Percentiles rank a stretch among this genome's conserved stretches.
Conservation (phyloP, 345 rosid genomes). For the Sisymbrium irio region DNA sequence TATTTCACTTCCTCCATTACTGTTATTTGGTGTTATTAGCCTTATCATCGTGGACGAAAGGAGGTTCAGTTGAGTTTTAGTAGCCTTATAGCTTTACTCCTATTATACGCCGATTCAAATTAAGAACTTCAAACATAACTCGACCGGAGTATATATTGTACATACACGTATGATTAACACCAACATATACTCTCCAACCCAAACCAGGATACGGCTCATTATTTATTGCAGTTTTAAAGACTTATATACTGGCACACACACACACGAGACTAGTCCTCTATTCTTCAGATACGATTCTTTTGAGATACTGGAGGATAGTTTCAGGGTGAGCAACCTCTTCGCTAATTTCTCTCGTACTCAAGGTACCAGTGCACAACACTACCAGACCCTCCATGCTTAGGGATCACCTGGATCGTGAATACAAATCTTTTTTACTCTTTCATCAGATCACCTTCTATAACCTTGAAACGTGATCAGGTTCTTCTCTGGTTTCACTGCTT, state of each 20-base stretch:
- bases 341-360: constrained; percentile 35
- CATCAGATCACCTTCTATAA: constrained; percentile 23
- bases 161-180: background rate
- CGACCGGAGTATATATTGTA: background rate
- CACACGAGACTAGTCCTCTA: background rate
- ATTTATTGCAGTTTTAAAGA: background rate
- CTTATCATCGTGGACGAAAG: no score
- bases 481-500: constrained; percentile 1
- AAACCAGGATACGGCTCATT: background rate
- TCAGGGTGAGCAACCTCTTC: constrained; percentile 34
- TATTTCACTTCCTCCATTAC: no score
- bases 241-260: background rate
- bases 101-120: background rate
- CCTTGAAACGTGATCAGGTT: constrained; percentile 1
- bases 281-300: constrained; percentile 37
- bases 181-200: background rate
- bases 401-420: constrained; percentile 6
- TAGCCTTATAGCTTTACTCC: background rate
- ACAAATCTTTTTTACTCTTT: constrained; percentile 15
- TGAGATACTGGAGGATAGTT: constrained; percentile 21
- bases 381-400: constrained; percentile 1
- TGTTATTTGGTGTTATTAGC: no score
- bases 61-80: no score
- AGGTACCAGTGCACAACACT: constrained; percentile 32
- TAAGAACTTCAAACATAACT: background rate